Conservation (phyloP, 495 filamentous ascomycete species). For the Thermochaetoides thermophila region DNA sequence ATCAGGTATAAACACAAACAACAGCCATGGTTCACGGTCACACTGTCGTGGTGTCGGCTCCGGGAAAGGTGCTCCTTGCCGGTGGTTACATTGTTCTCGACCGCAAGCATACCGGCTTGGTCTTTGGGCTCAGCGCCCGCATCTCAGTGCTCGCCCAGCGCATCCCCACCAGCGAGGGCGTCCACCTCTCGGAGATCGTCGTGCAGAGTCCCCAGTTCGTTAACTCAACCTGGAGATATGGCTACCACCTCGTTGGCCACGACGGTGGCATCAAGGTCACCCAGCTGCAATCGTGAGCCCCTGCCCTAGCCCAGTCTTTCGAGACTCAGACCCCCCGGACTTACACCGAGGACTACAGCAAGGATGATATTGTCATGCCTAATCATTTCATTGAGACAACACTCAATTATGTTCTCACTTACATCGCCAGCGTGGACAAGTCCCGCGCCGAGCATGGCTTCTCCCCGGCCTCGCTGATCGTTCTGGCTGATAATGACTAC, state of each 20-base stretch:
- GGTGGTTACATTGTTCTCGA: conserved; percentile 94
- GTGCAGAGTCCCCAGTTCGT: conserved; percentile 85
- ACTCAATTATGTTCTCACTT: conserved; percentile 74
- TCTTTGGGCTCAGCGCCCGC: conserved; percentile 86
- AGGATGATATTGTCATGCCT: conserved; percentile 19
- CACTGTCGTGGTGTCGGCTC: conserved; percentile 62
- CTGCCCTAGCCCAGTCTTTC: not conserved
- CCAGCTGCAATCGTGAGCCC: conserved; percentile 61
- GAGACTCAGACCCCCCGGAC: conserved; percentile 1
- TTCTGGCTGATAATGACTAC: conserved; percentile 91
- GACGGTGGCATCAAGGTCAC: conserved; percentile 63
- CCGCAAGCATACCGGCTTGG: conserved; percentile 69
- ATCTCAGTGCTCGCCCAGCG: conserved; percentile 74
- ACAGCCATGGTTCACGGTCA: no score
- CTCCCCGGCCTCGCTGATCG: conserved; percentile 58
- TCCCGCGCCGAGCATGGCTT: conserved; percentile 40
- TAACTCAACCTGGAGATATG: conserved; percentile 75
- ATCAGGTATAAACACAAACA: no score
- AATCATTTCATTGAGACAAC: conserved; percentile 90
- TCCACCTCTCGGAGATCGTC: conserved; percentile 51
- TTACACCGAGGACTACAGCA: conserved; percentile 9
- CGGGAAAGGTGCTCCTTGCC: conserved; percentile 88
- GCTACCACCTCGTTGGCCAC: conserved; percentile 48
- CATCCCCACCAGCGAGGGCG: conserved; percentile 39
- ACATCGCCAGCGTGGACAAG: conserved; percentile 45